Percentiles rank a stretch among this genome's conserved stretches.
Conservation (phyloP, 148 eudicot genomes). For the Silene conica region DNA sequence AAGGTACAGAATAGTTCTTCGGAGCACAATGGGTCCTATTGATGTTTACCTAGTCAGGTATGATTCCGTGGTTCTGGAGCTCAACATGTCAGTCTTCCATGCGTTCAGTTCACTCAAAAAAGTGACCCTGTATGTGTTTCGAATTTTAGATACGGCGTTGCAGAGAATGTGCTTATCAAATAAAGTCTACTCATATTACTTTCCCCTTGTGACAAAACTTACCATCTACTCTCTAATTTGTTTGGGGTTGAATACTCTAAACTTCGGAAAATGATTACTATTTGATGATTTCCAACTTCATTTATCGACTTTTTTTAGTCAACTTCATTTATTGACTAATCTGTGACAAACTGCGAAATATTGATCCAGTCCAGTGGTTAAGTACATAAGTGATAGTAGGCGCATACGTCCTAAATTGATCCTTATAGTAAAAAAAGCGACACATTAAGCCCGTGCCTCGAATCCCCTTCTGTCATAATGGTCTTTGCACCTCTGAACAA, state of each 20-base stretch:
- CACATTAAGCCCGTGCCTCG: background rate
- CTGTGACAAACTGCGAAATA: background rate
- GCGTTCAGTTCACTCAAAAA: background rate
- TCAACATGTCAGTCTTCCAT: background rate
- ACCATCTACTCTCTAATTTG: background rate
- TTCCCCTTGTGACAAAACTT: background rate
- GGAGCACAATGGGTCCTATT: slow-evolving; percentile 98
- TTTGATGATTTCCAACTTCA: background rate
- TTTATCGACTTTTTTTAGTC: background rate
- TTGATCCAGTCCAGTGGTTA: too few species aligned
- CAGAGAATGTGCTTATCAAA: background rate
- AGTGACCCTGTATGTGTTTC: background rate
- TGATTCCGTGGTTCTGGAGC: background rate
- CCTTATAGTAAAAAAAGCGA: too few species aligned
- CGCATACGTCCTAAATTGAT: too few species aligned
- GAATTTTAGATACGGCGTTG: too few species aligned
- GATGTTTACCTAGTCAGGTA: slow-evolving; percentile 99
- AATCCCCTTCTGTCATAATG: background rate
- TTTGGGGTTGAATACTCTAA: background rate
- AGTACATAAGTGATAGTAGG: too few species aligned
- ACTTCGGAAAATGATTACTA: background rate
- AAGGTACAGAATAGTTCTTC: slow-evolving; percentile 84
- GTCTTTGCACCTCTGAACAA: background rate
- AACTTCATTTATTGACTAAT: background rate
- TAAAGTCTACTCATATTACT: background rate